A percentile compares a stretch with the other conserved stretches of the same genome.
Evolutionary conservation across 192 early-diverging fungal genomes (phyloP).

Genomic region (Coemansia sp.): DNA sequence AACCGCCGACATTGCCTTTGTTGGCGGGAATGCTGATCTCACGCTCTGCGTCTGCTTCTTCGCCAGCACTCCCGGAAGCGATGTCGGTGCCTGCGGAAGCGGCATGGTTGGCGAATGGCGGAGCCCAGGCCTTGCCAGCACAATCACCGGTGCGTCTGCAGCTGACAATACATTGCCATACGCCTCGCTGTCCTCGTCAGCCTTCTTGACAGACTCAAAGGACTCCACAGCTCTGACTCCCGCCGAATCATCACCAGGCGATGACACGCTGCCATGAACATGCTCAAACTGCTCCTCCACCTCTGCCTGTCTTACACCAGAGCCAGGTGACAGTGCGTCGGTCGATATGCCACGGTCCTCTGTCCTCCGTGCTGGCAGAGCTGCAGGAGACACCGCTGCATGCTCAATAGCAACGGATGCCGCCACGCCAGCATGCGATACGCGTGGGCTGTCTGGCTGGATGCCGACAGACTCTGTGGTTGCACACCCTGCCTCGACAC

Average conservation of each 20-base stretch:
- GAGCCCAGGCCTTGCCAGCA: constrained; percentile 3
- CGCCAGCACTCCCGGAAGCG: not conserved
- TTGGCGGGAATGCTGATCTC: not conserved
- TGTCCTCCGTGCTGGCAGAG: not conserved
- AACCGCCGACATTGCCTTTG: not conserved
- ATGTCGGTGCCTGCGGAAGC: constrained; percentile 20
- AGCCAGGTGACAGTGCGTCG: not conserved
- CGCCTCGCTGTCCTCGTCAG: constrained; percentile 11
- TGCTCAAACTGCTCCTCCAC: constrained; percentile 1
- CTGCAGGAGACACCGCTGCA: constrained; percentile 6
- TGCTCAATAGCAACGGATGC: not conserved
- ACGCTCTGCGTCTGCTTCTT: not conserved
- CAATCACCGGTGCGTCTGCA: not conserved
- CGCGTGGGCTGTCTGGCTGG: not conserved
- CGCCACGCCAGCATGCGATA: constrained; percentile 5
- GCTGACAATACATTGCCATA: not conserved
- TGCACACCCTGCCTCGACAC: constrained; percentile 11
- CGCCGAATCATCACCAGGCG: not conserved
- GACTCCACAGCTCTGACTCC: not conserved
- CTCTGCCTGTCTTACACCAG: constrained; percentile 4
- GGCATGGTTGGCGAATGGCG: constrained; percentile 20
- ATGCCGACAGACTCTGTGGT: constrained; percentile 8
- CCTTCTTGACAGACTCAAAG: constrained; percentile 10
- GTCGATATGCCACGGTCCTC: constrained; percentile 1
- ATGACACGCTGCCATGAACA: not conserved